Percentiles rank a stretch among this genome's conserved stretches.
These are phyloP conservation scores for Flaveria sonorensis DNA, from an alignment of 129 eudicot species.

Conservation along the genomic window DNA sequence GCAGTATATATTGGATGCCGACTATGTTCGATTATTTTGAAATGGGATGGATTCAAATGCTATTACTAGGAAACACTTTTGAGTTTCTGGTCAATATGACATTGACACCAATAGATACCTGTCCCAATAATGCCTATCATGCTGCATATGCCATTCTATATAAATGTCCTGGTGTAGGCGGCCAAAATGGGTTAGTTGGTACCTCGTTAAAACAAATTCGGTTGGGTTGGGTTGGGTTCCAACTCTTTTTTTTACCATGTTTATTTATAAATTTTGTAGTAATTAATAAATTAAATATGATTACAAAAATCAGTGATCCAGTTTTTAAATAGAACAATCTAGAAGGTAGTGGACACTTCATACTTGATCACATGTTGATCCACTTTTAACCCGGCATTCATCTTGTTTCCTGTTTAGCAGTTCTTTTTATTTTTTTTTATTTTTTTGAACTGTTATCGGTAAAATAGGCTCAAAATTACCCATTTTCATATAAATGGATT, in stretches of 20 bases:
- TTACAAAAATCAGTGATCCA: not conserved
- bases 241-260: not conserved
- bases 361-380: not conserved
- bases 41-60: not conserved
- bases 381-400: not conserved
- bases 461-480: not conserved
- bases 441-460: not conserved
- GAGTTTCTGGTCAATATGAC: not conserved
- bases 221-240: not conserved
- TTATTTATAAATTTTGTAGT: not conserved
- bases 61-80: not conserved
- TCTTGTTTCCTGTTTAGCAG: not conserved
- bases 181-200: not conserved
- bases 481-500: not conserved
- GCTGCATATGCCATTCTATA: constrained; percentile 4
- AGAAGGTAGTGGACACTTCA: constrained; percentile 16
- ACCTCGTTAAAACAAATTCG: not conserved
- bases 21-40: not conserved
- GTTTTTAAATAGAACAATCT: constrained; percentile 2
- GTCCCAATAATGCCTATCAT: not conserved
- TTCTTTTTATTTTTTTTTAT: not conserved
- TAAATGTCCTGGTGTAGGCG: not conserved
- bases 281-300: not conserved
- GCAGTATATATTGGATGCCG: constrained; percentile 1
- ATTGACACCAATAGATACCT: not conserved